Base-by-base conservation (phyloP, 2,329 filamentous ascomycete species). In the Fusarium redolens region DNA sequence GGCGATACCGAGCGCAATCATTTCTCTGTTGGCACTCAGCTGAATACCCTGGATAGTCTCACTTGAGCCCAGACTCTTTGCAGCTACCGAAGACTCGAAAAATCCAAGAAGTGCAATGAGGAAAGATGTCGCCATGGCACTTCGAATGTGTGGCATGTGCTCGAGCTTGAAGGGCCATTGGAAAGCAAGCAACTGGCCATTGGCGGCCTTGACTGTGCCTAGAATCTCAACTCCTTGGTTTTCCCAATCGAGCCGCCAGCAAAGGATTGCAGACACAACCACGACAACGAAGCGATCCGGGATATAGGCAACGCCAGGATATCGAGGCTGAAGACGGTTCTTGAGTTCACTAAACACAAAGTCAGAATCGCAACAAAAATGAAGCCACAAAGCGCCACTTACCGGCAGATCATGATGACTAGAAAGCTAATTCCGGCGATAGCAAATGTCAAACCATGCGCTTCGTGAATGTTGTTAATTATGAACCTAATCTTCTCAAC, bases 41-140 rank as follows among this genome's bases (percentile, higher is more conserved):
- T 92, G 90, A 79, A 98, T 94, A 37, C 91, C 92, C 67, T 93
- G 89, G 37, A 98, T 92, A 14, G 90, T 90, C 71, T 92, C 89
- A 56, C 85, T 86, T 45, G 89, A 89, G 11, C 92, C 93, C 5
- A 99, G 85, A 70, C 93, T 96, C 83, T 98, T 98, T 40, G 96
- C 96, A 2, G 96, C 96, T 17, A 99, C 95, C 0, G 95, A 97
- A 5, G 94, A 97, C 82, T 99, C 96, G 77, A 99, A 99, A 83
- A 99, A 99, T n/a, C 96, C 96, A 0, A 99, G 90, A 30, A 99
- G 87, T 1, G 95, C 94, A 72, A 99, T 97, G 60, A 98, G 87
- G 78, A 99, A 97, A 0, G 94, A 93, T 0, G 96, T 98, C 57
- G 93, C 92, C 88, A 98, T 92, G 41, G 94, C 93, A 70, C 94